Percentiles rank a stretch among this genome's conserved stretches.
Conservation (phyloP, 2,329 filamentous ascomycete genomes). For the Phoma herbarum region DNA sequence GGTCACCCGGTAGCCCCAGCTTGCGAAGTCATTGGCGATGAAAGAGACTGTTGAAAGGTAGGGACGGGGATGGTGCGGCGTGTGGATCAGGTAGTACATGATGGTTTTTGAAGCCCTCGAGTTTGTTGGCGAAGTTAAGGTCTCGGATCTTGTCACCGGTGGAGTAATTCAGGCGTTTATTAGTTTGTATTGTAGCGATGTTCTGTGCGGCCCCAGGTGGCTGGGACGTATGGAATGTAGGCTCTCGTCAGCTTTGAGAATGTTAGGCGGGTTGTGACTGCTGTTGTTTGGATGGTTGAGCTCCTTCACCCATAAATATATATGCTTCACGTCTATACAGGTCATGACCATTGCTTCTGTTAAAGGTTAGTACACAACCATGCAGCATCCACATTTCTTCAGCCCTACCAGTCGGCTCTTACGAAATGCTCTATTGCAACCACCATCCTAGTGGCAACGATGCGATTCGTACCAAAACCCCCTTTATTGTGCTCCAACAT, state of each 20-base stretch:
- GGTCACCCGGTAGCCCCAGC: slow-evolving; percentile 29
- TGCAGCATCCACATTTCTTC: slow-evolving; percentile 3
- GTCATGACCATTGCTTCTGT: background rate
- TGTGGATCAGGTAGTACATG: slow-evolving; percentile 17
- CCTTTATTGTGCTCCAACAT: slow-evolving; percentile 4
- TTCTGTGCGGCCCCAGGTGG: background rate
- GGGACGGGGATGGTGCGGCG: slow-evolving; percentile 3
- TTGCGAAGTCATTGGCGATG: slow-evolving; percentile 28
- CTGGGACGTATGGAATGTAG: slow-evolving; percentile 15
- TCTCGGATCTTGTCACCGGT: background rate
- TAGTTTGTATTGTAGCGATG: background rate
- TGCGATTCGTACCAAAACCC: slow-evolving; percentile 12
- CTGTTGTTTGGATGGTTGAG: background rate
- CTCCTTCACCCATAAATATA: background rate
- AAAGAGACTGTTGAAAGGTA: slow-evolving; percentile 27
- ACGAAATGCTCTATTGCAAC: slow-evolving; percentile 15
- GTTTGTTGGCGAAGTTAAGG: background rate
- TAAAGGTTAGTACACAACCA: background rate
- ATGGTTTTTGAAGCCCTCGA: background rate
- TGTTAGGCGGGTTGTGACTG: background rate
- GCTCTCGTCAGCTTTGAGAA: background rate
- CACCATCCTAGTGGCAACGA: slow-evolving; percentile 18
- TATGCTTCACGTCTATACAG: background rate
- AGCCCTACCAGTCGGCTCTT: slow-evolving; percentile 5
- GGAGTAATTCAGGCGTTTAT: background rate